Conservation (phyloP, 805 yeast genomes). For the Osmozyma mogii region DNA sequence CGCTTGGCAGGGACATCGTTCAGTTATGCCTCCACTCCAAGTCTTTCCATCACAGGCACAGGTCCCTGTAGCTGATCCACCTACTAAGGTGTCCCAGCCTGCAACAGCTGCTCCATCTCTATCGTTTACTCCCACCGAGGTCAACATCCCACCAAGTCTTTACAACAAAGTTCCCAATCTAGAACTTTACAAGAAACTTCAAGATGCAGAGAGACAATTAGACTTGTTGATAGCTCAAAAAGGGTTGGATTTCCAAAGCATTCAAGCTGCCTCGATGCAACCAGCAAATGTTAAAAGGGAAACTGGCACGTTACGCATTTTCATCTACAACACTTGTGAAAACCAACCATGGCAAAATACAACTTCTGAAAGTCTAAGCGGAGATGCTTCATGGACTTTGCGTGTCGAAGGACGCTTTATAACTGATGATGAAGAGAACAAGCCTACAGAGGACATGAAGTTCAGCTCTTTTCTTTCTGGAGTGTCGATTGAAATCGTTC, state of each 20-base stretch:
- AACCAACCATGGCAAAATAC: constrained; percentile 76
- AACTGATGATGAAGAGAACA: constrained; percentile 13
- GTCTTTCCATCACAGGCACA: constrained; percentile 11
- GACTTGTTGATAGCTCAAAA: constrained; percentile 81
- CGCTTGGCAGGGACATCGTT: neutral
- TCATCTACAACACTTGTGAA: constrained; percentile 70
- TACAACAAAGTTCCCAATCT: constrained; percentile 56
- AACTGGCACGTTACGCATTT: constrained; percentile 65
- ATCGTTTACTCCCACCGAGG: constrained; percentile 37
- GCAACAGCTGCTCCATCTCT: constrained; percentile 29
- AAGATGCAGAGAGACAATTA: constrained; percentile 73
- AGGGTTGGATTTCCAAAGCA: constrained; percentile 76
- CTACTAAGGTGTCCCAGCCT: constrained; percentile 17
- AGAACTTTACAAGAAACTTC: constrained; percentile 59
- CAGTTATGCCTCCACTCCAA: constrained; percentile 3
- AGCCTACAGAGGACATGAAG: constrained; percentile 7
- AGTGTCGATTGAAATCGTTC: constrained; percentile 67
- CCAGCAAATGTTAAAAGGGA: constrained; percentile 31
- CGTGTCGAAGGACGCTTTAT: constrained; percentile 81
- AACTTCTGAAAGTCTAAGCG: constrained; percentile 24
- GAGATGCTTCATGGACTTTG: constrained; percentile 79
- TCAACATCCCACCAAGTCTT: constrained; percentile 28
- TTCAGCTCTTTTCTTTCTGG: constrained; percentile 79
- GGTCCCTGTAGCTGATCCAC: constrained; percentile 18
- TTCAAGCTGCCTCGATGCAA: constrained; percentile 32